Conservation (phyloP, 108 stramenopile species). For the Parmales sp. region DNA sequence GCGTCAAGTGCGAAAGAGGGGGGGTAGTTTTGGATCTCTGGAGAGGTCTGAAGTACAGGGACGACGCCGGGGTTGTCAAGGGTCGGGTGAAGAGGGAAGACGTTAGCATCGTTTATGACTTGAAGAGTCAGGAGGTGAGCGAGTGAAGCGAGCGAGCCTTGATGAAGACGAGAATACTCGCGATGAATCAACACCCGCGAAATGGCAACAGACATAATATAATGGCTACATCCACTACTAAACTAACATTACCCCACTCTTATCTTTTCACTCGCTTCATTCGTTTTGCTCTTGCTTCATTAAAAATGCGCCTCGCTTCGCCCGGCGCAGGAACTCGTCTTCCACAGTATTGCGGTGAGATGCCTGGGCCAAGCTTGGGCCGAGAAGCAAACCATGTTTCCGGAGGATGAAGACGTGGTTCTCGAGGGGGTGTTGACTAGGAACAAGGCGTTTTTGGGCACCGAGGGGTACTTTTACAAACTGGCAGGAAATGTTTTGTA, state of each 20-base stretch:
- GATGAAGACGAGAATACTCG: no score
- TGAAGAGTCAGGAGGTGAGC: constrained; percentile 8
- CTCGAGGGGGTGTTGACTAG: neutral
- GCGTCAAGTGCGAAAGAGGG: neutral
- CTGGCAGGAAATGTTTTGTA: neutral
- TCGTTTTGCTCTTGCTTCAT: no score
- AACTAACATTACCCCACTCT: no score
- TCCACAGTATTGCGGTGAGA: neutral
- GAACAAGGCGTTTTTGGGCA: constrained; percentile 6
- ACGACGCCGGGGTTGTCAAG: neutral
- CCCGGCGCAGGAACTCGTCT: no score
- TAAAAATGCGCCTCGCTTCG: no score
- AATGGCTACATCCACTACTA: no score
- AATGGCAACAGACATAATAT: no score
- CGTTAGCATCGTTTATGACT: neutral
- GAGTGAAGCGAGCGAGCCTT: no score
- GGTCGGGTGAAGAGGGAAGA: neutral
- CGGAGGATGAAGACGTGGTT: neutral
- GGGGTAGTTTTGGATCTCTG: neutral
- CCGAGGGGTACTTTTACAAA: neutral
- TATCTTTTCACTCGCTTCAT: no score
- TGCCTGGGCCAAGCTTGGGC: neutral
- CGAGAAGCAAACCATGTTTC: neutral
- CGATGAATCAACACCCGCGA: no score
- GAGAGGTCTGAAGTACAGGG: neutral